phyloP scores from a whole-genome alignment of 75 land plant genomes.

The Chamaecyparis obtusa region DNA sequence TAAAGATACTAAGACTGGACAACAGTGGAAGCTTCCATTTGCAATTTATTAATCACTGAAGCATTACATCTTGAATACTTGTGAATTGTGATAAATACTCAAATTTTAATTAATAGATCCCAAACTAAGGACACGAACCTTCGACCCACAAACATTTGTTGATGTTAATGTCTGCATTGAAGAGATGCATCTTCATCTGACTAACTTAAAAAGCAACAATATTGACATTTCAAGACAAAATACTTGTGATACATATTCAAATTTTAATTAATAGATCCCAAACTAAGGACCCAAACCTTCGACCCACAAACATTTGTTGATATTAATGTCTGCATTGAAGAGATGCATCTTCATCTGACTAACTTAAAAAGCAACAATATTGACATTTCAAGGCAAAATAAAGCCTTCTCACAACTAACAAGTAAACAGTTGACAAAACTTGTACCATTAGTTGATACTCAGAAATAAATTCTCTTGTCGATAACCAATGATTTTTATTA shows the following conservation, averaged over 20 bases:
- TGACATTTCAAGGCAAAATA: not conserved
- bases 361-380: not conserved
- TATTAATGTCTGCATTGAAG: not conserved
- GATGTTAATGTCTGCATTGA: not conserved
- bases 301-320: not conserved
- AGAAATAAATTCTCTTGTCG: not conserved
- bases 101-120: not conserved
- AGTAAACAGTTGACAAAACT: not conserved
- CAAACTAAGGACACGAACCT: not conserved
- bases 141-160: not conserved
- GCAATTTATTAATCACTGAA: too few relatives aligned
- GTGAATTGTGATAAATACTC: not conserved
- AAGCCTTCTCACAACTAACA: not conserved
- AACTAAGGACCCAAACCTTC: not conserved
- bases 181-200: not conserved
- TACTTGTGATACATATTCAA: not conserved
- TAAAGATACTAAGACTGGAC: too few relatives aligned
- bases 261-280: not conserved
- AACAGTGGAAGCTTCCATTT: too few relatives aligned
- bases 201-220: not conserved
- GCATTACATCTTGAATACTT: not conserved
- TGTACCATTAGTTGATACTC: not conserved
- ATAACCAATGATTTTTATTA: not conserved
- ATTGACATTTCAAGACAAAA: not conserved
- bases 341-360: not conserved